These are phyloP conservation scores for Leptomonas pyrrhocoris DNA, from an alignment of 208 protist genomes.

Conservation along the genomic window DNA sequence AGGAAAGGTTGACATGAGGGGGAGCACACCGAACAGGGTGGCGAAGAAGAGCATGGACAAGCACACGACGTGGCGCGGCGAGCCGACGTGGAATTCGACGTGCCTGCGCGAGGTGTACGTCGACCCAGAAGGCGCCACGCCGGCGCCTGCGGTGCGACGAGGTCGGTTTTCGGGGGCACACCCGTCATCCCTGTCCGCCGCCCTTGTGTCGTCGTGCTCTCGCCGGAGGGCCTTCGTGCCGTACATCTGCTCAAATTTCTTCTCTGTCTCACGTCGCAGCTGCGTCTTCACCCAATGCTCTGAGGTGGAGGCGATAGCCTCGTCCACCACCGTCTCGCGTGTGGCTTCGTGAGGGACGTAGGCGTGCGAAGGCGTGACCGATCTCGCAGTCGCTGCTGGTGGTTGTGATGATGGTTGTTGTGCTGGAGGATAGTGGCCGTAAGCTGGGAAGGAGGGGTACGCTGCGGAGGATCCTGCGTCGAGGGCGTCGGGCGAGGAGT, in stretches of 20 bases:
- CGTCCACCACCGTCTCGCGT: constrained; percentile 55
- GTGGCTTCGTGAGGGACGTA: constrained; percentile 22
- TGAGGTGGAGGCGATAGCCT: constrained; percentile 41
- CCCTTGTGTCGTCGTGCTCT: not conserved
- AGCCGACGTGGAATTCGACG: constrained; percentile 45
- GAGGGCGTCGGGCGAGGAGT: not conserved
- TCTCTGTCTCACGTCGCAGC: constrained; percentile 24
- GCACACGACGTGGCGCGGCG: constrained; percentile 37
- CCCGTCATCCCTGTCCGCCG: constrained; percentile 1
- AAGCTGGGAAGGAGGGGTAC: constrained; percentile 12
- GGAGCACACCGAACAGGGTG: constrained; percentile 73
- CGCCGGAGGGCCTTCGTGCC: not conserved
- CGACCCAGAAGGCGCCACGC: constrained; percentile 1
- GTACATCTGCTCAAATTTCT: constrained; percentile 20
- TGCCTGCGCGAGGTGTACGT: not conserved
- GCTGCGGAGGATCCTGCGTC: not conserved
- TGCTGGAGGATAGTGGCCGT: not conserved
- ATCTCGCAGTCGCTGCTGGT: not conserved
- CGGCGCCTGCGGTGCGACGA: not conserved
- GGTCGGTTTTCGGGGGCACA: constrained; percentile 18
- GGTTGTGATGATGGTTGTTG: not conserved
- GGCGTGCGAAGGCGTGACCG: not conserved
- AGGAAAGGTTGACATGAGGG: constrained; percentile 74
- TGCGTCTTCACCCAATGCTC: constrained; percentile 61
- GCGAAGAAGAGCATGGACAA: constrained; percentile 54